A percentile compares a stretch with the other conserved stretches of the same genome.
Conservation (phyloP, 2,329 filamentous ascomycete genomes). For the Aspergillus thermomutatus region DNA sequence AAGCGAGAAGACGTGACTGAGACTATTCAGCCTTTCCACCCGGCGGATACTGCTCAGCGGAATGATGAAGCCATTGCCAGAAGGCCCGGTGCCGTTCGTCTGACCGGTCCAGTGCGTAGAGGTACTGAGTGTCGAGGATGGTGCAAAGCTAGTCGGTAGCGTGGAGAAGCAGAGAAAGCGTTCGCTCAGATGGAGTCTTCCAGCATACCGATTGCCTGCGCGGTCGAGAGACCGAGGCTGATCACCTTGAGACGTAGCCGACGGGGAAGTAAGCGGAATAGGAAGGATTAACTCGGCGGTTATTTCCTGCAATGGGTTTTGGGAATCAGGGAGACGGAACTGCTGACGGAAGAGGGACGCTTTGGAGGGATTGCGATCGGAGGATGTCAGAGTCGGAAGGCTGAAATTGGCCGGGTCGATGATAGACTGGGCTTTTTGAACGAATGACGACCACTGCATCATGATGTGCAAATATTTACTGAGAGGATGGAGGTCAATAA, state of each 20-base stretch:
- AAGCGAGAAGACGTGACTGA: conserved; percentile 87
- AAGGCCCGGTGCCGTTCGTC: conserved; percentile 86
- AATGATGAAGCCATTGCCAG: conserved; percentile 92
- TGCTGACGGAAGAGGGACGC: conserved; percentile 90
- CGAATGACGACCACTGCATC: conserved; percentile 72
- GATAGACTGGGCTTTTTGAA: conserved; percentile 92
- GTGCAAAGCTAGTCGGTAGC: conserved; percentile 80
- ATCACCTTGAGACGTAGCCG: conserved; percentile 58
- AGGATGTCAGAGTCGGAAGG: conserved; percentile 67
- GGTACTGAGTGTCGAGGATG: conserved; percentile 71
- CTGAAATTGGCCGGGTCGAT: conserved; percentile 84
- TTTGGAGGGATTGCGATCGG: conserved; percentile 83
- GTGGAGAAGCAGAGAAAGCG: conserved; percentile 96
- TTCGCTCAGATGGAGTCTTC: conserved; percentile 91
- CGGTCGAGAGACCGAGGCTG: conserved; percentile 54
- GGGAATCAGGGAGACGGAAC: conserved; percentile 88
- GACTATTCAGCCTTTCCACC: conserved; percentile 89
- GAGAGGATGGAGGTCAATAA: neutral
- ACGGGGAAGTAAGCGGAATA: conserved; percentile 56
- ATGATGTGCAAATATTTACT: conserved; percentile 34
- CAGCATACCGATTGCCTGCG: conserved; percentile 78
- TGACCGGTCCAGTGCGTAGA: conserved; percentile 87
- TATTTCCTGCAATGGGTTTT: conserved; percentile 94
- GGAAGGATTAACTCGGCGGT: conserved; percentile 90
- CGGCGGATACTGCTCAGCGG: conserved; percentile 87